Conservation (phyloP, 352 stramenopile genomes). For the Globisporangium paddicum region DNA sequence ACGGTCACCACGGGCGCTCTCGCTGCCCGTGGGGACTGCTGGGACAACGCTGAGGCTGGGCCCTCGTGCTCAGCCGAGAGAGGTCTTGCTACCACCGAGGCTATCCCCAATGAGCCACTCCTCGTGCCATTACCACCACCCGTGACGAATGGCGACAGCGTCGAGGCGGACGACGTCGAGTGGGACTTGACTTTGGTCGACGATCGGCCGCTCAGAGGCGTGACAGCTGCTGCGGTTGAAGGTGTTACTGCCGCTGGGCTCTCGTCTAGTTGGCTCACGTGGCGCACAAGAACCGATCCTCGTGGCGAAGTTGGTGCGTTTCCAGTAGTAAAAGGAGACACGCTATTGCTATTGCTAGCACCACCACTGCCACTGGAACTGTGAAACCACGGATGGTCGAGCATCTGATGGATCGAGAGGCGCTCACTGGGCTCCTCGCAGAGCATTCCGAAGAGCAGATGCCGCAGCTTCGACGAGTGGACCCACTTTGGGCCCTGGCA, state of each 20-base stretch:
- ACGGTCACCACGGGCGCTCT: constrained; percentile 6
- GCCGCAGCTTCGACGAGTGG: constrained; percentile 40
- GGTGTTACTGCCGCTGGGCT: background rate
- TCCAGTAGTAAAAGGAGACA: background rate
- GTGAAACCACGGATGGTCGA: constrained; percentile 49
- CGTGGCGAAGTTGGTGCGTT: background rate
- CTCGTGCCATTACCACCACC: background rate
- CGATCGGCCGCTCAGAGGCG: background rate
- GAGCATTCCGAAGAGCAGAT: constrained; percentile 41
- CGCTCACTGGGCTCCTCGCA: constrained; percentile 29
- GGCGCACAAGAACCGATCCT: constrained; percentile 5
- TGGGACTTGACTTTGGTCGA: constrained; percentile 10
- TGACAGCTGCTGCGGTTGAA: background rate
- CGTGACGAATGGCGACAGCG: background rate
- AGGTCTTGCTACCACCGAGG: background rate
- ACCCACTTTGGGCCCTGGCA: constrained; percentile 35
- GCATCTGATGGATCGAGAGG: constrained; percentile 37
- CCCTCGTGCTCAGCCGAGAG: constrained; percentile 10
- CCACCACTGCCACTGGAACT: no score
- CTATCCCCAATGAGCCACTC: background rate
- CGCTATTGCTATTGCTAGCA: background rate
- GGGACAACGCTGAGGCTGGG: background rate
- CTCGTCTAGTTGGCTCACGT: background rate
- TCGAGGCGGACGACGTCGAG: constrained; percentile 10
- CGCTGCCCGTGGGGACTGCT: background rate